A percentile compares a stretch with the other conserved stretches of the same genome.
Conservation (phyloP, 257 asterid genomes). For the Salvia miltiorrhiza region DNA sequence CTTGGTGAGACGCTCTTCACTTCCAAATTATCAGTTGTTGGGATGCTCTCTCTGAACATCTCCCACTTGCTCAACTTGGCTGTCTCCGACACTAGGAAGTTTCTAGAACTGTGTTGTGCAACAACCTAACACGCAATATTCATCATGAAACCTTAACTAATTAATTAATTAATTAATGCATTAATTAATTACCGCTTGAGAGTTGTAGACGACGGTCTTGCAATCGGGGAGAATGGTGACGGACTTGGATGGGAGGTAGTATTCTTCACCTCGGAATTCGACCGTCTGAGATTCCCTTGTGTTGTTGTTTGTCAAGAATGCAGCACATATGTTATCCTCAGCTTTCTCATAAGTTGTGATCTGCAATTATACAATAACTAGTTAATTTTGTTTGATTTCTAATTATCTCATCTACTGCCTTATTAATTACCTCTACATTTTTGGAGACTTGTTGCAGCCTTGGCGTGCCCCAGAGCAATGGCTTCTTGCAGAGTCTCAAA, state of each 20-base stretch:
- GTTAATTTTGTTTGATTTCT: too few species aligned
- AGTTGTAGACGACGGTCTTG: slow-evolving; percentile 81
- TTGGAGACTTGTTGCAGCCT: slow-evolving; percentile 30
- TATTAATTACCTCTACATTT: slow-evolving; percentile 46
- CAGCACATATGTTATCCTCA: slow-evolving; percentile 39
- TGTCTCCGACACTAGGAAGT: slow-evolving; percentile 38
- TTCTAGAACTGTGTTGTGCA: slow-evolving; percentile 81
- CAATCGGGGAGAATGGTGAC: slow-evolving; percentile 94
- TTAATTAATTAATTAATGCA: too few species aligned
- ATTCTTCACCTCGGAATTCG: slow-evolving; percentile 58
- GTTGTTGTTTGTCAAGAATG: slow-evolving; percentile 70
- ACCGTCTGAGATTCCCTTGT: slow-evolving; percentile 31
- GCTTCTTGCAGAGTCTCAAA: slow-evolving; percentile 62
- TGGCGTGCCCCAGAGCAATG: slow-evolving; percentile 74
- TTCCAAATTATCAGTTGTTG: slow-evolving; percentile 36
- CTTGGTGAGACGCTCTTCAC: slow-evolving; percentile 38
- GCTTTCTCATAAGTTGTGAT: slow-evolving; percentile 60
- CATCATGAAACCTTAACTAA: too few species aligned
- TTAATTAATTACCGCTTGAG: slow-evolving; percentile 65
- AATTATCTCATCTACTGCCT: too few species aligned
- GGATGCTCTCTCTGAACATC: slow-evolving; percentile 49
- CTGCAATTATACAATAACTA: slow-evolving; percentile 30
- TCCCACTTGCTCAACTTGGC: slow-evolving; percentile 56
- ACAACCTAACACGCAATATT: slow-evolving; percentile 38
- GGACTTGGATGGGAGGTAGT: slow-evolving; percentile 59